Evolutionary conservation across 2,329 filamentous ascomycete genomes (phyloP), one percentile per base, ranked within the genome.

Genomic region (Colletotrichum tamarilloi): DNA sequence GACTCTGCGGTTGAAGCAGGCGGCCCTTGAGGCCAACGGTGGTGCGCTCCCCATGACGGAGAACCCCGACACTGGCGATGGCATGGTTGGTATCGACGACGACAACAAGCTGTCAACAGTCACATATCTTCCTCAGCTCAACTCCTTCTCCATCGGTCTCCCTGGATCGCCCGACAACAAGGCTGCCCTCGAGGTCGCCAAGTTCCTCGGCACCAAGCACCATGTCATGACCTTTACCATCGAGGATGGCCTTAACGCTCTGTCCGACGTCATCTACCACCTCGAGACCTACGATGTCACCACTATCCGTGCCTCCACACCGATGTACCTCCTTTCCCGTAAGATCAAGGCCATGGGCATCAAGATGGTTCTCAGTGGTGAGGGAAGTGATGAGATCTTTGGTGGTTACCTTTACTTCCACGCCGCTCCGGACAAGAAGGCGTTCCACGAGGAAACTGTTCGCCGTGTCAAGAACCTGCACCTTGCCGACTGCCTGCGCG

Each of bases 321-420:
- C 97, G 77, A 99, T 99, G 97, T 99, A 98, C 87, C 88, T 99
- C 76, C 90, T 99, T 60, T 97, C 95, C 75, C 92, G 97, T 82
- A 99, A 99, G 89, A 99, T 99, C 89, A 99, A 99, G 89, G 97
- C 95, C 46, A 96, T 98, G 92, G 97, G 97, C 76, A 94, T 99
- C 81, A 99, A 99, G 91, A 99, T 99, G 97, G 97, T 99, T 70
- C 90, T 99, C 75, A 97, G 94, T 80, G 97, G 97, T 75, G 97
- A 99, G 86, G 97, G 97, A 62, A 97, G 94, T 80, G 97, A 99
- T 83, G 97, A 99, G 86, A 98, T 98, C 82, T 98, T 98, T 78
- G 97, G 97, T 75, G 97, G 97, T 66, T 99, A 99, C 85, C 91
- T 99, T 24, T 99, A 99, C 89, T 99, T 99, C 91, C 95, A 98